Percentiles rank a stretch among this genome's conserved stretches.
These are phyloP conservation scores for Scopulariopsis brevicaulis DNA, from an alignment of 2,329 filamentous ascomycete genomes.

Conservation along the genomic window DNA sequence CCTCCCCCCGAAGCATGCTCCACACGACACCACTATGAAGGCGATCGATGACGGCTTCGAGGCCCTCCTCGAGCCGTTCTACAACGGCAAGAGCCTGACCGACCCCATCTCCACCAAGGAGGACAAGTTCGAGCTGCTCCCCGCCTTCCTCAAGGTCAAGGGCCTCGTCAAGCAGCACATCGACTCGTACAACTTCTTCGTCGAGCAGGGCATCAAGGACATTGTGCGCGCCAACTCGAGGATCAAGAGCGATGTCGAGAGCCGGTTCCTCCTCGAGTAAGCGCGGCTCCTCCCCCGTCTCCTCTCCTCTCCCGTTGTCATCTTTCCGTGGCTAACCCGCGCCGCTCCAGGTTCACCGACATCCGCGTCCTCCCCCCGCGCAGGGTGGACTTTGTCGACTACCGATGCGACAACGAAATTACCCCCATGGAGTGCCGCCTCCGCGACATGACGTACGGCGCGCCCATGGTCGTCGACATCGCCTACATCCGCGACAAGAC, in stretches of 20 bases:
- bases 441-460: conserved; percentile 95
- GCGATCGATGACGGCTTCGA: conserved; percentile 51
- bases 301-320: background rate
- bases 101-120: conserved; percentile 53
- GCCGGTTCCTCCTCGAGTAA: conserved; percentile 77
- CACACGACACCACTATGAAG: conserved; percentile 31
- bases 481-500: conserved; percentile 76
- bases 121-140: conserved; percentile 95
- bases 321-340: background rate
- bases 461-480: conserved; percentile 87
- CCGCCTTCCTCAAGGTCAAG: conserved; percentile 97
- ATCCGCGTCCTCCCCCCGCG: conserved; percentile 79
- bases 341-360: conserved; percentile 52
- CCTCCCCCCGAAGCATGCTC: conserved; percentile 8
- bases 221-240: conserved; percentile 86
- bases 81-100: conserved; percentile 56
- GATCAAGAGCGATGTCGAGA: conserved; percentile 85
- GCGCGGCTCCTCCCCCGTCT: conserved; percentile 3
- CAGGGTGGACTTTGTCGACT: conserved; percentile 63
- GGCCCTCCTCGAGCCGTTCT: conserved; percentile 55
- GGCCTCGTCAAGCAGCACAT: conserved; percentile 95
- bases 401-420: conserved; percentile 60
- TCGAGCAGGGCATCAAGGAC: conserved; percentile 92
- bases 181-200: conserved; percentile 98
- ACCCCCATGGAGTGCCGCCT: conserved; percentile 95